phyloP scores from a whole-genome alignment of 805 yeast genomes.

The Myxozyma mucilagina region DNA sequence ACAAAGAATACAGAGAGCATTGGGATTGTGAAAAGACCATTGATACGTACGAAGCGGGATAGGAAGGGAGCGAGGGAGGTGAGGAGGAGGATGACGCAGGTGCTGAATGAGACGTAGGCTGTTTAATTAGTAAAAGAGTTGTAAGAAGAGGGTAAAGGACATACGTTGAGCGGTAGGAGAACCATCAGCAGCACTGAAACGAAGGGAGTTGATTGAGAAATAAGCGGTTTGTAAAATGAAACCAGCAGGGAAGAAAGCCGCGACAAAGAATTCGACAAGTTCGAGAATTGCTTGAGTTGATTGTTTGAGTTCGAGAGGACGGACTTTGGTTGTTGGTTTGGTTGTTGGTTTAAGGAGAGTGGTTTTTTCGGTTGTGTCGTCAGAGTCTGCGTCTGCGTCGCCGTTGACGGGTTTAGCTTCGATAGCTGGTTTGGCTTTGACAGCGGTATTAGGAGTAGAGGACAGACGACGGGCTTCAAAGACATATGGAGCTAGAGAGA shows the following conservation, averaged over 20 bases:
- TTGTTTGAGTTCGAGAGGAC: not conserved
- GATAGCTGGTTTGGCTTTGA: no score
- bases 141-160: not conserved
- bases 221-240: constrained; percentile 5
- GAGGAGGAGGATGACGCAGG: not conserved
- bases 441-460: no score
- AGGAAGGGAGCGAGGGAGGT: constrained; percentile 16
- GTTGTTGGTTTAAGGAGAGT: no score
- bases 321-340: not conserved
- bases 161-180: constrained; percentile 11
- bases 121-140: not conserved
- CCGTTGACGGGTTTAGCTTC: not conserved
- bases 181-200: constrained; percentile 26
- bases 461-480: not conserved
- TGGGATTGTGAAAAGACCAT: not conserved
- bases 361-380: not conserved
- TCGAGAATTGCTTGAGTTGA: not conserved
- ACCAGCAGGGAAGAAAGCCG: constrained; percentile 10
- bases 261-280: constrained; percentile 10
- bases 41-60: constrained; percentile 7
- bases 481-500: constrained; percentile 6
- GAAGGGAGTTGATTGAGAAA: constrained; percentile 11
- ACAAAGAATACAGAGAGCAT: not conserved
- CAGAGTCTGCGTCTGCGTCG: constrained; percentile 6
- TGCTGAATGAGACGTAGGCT: constrained; percentile 12